Base-by-base conservation (phyloP, 2,329 filamentous ascomycete genomes). In the Thermoascus crustaceus region DNA sequence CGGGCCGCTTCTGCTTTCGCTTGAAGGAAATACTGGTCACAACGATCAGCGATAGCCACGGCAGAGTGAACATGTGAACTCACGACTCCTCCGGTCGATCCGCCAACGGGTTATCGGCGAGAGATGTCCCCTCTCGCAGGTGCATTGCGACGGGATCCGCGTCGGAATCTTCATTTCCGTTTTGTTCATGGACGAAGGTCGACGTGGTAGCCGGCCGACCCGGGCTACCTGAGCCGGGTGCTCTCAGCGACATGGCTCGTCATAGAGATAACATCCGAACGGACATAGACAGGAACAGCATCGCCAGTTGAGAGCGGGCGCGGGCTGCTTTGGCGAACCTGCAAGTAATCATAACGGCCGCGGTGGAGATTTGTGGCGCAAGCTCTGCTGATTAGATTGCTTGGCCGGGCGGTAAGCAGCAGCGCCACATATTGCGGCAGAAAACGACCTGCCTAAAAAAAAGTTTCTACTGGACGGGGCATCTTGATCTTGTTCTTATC, bases 11-110 rank as follows among this genome's bases (percentile, higher is more conserved):
- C 41, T 55, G 57, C 48, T 66, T 67, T 40, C 58, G 60, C 40
- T 66, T 66, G 42, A 66, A 66, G 5, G 62, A 55, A 18, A 65
- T 58, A 9, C 62, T 65, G 36, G 7, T 32, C 21, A 25, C 11
- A 30, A 18, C 1, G 18, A 18, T 27, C 3, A 4, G 16, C 3
- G 8, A 18, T 13, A 30, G 49, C 13, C 44, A 43, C 13, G 24
- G 18, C 10, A 35, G 8, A 25, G 13, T 24, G 5, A 14, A 37
- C 7, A 14, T 22, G 29, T 24, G 5, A 7, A 35, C 26, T 19
- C 13, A n/a, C 26, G 9, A 59, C 30, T 62, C 57, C 40, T 48
- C 40, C 31, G 58, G 43, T 35, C 48, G 40, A 33, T 61, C 57
- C 33, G 43, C 45, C 29, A 56, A 45, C 33, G 55, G 40, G 38